Evolutionary conservation across 768 basidiomycete species (phyloP).

Genomic region (Rhodotorula sphaerocarpa): DNA sequence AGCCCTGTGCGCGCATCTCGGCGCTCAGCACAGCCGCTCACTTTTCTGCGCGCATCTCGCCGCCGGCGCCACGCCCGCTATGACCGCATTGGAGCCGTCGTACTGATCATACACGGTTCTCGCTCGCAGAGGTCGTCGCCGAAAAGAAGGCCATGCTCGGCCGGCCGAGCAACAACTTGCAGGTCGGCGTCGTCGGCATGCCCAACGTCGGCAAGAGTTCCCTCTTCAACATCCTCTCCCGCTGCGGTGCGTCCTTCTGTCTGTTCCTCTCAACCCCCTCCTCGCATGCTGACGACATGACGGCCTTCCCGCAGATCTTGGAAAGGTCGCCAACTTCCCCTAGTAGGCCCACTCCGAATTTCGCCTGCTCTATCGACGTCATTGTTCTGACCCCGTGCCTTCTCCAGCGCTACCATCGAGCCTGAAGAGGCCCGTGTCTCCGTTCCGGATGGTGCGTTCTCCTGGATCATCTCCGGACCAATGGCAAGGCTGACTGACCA

Average conservation of each 20-base stretch:
- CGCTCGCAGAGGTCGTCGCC: constrained; percentile 50
- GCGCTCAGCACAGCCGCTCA: too few relatives aligned
- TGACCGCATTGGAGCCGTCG: not conserved
- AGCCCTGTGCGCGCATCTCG: too few relatives aligned
- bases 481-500: not conserved
- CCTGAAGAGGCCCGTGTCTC: constrained; percentile 62
- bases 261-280: not conserved
- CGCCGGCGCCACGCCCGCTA: not conserved
- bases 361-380: not conserved
- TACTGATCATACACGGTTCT: not conserved
- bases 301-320: constrained; percentile 19
- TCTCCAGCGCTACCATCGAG: constrained; percentile 28
- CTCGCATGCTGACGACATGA: not conserved
- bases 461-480: too few relatives aligned
- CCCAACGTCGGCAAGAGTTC: constrained; percentile 96
- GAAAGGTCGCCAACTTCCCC: constrained; percentile 73
- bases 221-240: constrained; percentile 95
- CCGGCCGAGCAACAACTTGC: constrained; percentile 88
- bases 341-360: constrained; percentile 47
- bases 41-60: too few relatives aligned
- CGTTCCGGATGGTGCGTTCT: constrained; percentile 60
- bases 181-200: constrained; percentile 74
- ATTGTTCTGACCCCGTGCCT: not conserved
- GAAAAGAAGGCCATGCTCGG: constrained; percentile 86
- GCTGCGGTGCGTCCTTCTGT: constrained; percentile 57